Base-by-base conservation (phyloP, 2,329 filamentous ascomycete species). In the Exophiala dermatitidis region DNA sequence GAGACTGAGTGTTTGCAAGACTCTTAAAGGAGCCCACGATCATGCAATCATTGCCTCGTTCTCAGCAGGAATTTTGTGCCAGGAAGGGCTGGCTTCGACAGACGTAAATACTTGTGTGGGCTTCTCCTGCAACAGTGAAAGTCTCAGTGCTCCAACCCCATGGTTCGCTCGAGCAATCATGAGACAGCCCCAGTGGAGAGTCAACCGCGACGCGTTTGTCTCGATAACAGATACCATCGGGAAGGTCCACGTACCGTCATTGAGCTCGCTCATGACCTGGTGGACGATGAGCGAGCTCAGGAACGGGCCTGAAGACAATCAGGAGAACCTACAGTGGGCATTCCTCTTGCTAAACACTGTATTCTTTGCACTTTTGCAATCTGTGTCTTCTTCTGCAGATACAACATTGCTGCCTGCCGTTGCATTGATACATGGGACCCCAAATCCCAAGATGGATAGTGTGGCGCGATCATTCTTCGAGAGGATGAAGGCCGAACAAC, bases 241-340 rank as follows among this genome's bases (percentile, higher is more conserved):
- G 10, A 46, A 46, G 4, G 44, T 46, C 44, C 31, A 46, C 44
- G 32, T 46, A 10, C 44, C 34, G 30, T 48, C 19, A 30, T 26
- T 37, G 28, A 48, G 46, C 46, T 48, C 46, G 28, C 33, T 38
- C 46, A 40, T 48, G 34, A 30, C n/a, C 33, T 48, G 34, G 46
- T 40, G 33, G 46, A 38, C 46, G 19, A 48, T 48, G 46, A 48
- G 46, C 33, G 46, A 40, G 10, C 33, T 48, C n/a, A 48, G 46
- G 30, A 48, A 48, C 26, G 47, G 36, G 5, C 37, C 47, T 26
- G 7, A 12, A 7, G 47, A 49, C 26, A 41, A 49, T 32, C 47
- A 49, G 29, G 37, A 49, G 9, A 49, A 49, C 31, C 29, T 49
- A 6, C 33, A 31, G 29, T 33, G 37, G 49, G 43, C 26, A 12